These are phyloP conservation scores for Amesomyces nigricolor DNA, from an alignment of 2,329 filamentous ascomycete species.

Conservation along the genomic window DNA sequence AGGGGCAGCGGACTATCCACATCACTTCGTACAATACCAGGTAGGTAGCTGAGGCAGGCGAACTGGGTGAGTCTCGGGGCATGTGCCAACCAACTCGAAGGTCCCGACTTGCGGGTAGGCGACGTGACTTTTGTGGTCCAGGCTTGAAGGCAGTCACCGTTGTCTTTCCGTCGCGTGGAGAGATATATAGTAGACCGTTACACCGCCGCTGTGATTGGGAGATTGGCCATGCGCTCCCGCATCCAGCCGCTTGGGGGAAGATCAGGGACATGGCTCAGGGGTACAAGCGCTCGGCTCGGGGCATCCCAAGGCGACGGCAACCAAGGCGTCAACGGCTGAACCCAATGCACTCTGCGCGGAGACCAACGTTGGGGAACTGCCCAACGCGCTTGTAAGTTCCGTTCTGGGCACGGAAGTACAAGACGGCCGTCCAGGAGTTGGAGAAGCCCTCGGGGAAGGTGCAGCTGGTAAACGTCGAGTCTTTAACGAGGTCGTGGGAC, in stretches of 20 bases:
- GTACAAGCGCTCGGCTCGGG: too few relatives aligned
- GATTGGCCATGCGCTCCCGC: too few relatives aligned
- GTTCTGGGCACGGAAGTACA: conserved; percentile 27
- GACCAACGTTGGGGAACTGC: conserved; percentile 22
- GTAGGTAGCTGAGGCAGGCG: conserved; percentile 30
- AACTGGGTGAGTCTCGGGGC: conserved; percentile 28
- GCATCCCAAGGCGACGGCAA: too few relatives aligned
- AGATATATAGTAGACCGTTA: conserved; percentile 28
- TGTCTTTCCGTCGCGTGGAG: conserved; percentile 28
- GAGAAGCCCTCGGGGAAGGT: conserved; percentile 27
- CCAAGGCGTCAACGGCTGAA: too few relatives aligned
- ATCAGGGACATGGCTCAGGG: too few relatives aligned
- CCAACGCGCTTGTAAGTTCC: conserved; percentile 24
- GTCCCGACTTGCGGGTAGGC: conserved; percentile 26
- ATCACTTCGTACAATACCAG: conserved; percentile 41
- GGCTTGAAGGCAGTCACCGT: conserved; percentile 41
- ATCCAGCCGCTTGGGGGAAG: too few relatives aligned
- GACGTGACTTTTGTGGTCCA: too few relatives aligned
- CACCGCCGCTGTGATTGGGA: conserved; percentile 15
- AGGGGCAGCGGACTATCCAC: conserved; percentile 25
- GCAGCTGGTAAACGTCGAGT: conserved; percentile 25
- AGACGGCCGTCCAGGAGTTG: conserved; percentile 27
- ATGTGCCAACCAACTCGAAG: conserved; percentile 25
- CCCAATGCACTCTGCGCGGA: conserved; percentile 13
- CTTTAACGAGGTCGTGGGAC: conserved; percentile 20